These are phyloP conservation scores for Cercospora sesami DNA, from an alignment of 2,329 filamentous ascomycete genomes.

Conservation along the genomic window DNA sequence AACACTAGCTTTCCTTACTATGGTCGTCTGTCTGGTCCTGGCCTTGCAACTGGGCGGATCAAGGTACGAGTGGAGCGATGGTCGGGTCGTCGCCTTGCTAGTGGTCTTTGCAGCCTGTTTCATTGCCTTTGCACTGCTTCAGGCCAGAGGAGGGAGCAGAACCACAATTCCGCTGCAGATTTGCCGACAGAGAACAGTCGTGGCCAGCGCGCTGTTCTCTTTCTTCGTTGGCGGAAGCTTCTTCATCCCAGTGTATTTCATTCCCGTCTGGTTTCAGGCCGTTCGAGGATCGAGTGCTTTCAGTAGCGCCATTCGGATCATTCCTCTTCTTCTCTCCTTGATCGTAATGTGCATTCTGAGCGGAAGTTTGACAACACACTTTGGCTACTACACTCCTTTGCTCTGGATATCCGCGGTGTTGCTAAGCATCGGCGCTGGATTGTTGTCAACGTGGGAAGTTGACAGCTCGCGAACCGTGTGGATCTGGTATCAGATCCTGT, in stretches of 20 bases:
- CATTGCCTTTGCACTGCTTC: conserved; percentile 64
- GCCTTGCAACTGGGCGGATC: conserved; percentile 49
- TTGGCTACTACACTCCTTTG: conserved; percentile 39
- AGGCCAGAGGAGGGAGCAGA: conserved; percentile 44
- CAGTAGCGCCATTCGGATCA: conserved; percentile 49
- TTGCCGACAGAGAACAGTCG: conserved; percentile 43
- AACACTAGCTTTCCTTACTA: conserved; percentile 38
- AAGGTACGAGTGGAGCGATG: conserved; percentile 38
- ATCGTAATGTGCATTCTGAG: conserved; percentile 9
- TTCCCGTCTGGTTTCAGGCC: conserved; percentile 52
- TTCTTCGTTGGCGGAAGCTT: conserved; percentile 44
- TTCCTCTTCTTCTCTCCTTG: conserved; percentile 43
- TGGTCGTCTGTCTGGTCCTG: conserved; percentile 46
- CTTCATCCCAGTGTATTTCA: conserved; percentile 44
- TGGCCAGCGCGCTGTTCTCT: conserved; percentile 35
- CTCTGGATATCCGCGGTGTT: conserved; percentile 29
- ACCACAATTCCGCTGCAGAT: conserved; percentile 46
- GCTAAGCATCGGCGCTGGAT: conserved; percentile 35
- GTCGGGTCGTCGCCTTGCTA: conserved; percentile 44
- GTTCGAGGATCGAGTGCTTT: conserved; percentile 50
- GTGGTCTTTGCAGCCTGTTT: conserved; percentile 41
- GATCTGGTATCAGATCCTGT: conserved; percentile 48
- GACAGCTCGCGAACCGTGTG: conserved; percentile 36
- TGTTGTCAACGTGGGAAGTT: conserved; percentile 46
- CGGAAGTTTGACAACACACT: conserved; percentile 12